Evolutionary conservation across 768 basidiomycete genomes (phyloP).

Genomic region (Crassisporium funariophilum): DNA sequence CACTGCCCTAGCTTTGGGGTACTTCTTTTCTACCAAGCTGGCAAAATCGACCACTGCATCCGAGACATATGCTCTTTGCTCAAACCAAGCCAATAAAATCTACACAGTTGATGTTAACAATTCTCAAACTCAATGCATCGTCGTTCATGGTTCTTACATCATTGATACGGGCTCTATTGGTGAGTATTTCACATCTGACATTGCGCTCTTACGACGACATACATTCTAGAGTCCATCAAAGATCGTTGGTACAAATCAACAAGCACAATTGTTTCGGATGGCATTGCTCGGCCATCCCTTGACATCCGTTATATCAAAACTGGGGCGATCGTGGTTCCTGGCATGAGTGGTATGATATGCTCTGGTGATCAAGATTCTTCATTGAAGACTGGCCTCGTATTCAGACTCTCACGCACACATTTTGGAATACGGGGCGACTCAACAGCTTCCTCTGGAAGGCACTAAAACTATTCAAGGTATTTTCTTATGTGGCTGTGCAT

Average conservation of each 20-base stretch:
- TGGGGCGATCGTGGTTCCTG: constrained; percentile 69
- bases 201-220: neutral
- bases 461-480: constrained; percentile 61
- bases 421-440: constrained; percentile 73
- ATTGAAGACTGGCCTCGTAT: constrained; percentile 1
- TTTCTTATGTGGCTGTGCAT: constrained; percentile 5
- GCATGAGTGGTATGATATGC: constrained; percentile 60
- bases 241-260: constrained; percentile 38
- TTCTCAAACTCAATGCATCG: constrained; percentile 61
- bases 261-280: constrained; percentile 2
- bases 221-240: constrained; percentile 41
- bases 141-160: constrained; percentile 54
- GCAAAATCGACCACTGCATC: neutral
- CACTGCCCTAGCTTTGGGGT: constrained; percentile 2
- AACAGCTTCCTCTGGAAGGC: constrained; percentile 65
- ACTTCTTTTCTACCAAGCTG: neutral
- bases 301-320: constrained; percentile 50
- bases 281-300: constrained; percentile 3
- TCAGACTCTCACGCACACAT: constrained; percentile 80
- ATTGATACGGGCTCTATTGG: constrained; percentile 57
- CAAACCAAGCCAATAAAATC: constrained; percentile 49
- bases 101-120: constrained; percentile 68
- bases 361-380: neutral
- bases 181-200: constrained; percentile 32
- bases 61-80: constrained; percentile 61